Conservation (phyloP, 2,329 filamentous ascomycete species). For the Apiospora saccharicola region DNA sequence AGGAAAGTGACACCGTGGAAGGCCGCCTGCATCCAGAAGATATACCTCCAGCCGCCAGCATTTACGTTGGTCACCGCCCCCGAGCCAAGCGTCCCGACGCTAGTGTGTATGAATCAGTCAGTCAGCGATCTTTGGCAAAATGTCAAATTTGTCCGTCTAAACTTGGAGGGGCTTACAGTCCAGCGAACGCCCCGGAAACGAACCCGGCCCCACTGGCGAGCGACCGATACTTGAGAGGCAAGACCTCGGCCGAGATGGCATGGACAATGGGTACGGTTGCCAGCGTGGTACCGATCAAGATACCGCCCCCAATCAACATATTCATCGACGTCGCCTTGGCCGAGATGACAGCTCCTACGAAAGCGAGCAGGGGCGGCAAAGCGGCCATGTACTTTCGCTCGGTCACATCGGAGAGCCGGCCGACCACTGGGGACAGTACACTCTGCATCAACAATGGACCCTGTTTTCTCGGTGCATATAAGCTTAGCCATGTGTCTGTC, state of each 20-base stretch:
- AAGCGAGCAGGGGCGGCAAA: conserved; percentile 60
- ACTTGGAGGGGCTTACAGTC: conserved; percentile 53
- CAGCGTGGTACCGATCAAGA: conserved; percentile 62
- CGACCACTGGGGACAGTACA: conserved; percentile 62
- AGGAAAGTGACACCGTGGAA: conserved; percentile 57
- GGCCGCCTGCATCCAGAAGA: conserved; percentile 66
- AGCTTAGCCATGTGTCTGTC: no score
- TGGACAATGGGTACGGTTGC: conserved; percentile 62
- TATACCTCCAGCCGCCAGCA: conserved; percentile 59
- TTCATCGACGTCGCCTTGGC: conserved; percentile 63
- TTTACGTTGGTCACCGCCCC: conserved; percentile 59
- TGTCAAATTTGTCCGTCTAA: no score
- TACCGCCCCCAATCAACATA: conserved; percentile 63
- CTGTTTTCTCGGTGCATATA: conserved; percentile 39
- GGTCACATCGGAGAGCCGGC: conserved; percentile 63
- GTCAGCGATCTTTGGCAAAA: no score
- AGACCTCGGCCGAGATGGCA: conserved; percentile 63
- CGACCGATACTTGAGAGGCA: conserved; percentile 63
- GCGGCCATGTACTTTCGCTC: conserved; percentile 62
- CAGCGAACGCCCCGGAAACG: conserved; percentile 58
- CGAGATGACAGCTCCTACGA: conserved; percentile 60
- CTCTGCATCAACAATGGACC: conserved; percentile 65
- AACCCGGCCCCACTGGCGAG: conserved; percentile 62
- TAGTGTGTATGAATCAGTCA: no score
- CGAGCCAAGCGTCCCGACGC: conserved; percentile 56